phyloP scores from a whole-genome alignment of 2,329 filamentous ascomycete genomes.

The Botrytis fabae region DNA sequence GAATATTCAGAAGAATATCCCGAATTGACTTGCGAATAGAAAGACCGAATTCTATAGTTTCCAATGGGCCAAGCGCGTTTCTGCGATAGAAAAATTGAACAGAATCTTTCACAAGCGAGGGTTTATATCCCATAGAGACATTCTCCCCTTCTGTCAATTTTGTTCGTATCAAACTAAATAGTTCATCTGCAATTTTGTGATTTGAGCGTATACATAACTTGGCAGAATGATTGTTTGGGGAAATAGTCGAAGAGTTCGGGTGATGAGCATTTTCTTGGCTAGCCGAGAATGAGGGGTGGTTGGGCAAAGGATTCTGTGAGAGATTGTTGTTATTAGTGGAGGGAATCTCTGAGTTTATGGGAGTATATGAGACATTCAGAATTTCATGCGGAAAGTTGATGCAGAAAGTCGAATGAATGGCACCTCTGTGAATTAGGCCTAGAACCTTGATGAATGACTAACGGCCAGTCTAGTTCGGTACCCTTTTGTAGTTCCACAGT shows the following conservation, averaged over 20 bases:
- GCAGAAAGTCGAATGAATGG: background rate
- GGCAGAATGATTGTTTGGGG: background rate
- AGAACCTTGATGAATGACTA: background rate
- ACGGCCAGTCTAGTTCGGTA: background rate
- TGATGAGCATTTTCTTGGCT: background rate
- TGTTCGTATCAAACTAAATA: background rate
- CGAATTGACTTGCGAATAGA: background rate
- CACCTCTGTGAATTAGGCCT: background rate
- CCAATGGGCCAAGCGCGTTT: background rate
- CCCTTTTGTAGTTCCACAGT: background rate
- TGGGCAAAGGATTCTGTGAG: background rate
- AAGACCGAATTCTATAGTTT: background rate
- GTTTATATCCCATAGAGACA: background rate
- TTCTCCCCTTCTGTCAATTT: background rate
- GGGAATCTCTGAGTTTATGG: background rate
- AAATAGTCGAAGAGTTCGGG: background rate
- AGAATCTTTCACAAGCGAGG: background rate
- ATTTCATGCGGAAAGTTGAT: background rate
- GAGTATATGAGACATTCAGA: background rate
- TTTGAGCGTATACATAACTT: background rate
- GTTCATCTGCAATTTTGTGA: background rate
- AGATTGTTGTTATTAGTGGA: background rate
- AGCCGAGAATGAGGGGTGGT: background rate
- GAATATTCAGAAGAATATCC: background rate
- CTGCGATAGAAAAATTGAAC: background rate